Percentiles rank a stretch among this genome's conserved stretches.
phyloP scores from a whole-genome alignment of 768 basidiomycete genomes.

The Calocybe cyanea region DNA sequence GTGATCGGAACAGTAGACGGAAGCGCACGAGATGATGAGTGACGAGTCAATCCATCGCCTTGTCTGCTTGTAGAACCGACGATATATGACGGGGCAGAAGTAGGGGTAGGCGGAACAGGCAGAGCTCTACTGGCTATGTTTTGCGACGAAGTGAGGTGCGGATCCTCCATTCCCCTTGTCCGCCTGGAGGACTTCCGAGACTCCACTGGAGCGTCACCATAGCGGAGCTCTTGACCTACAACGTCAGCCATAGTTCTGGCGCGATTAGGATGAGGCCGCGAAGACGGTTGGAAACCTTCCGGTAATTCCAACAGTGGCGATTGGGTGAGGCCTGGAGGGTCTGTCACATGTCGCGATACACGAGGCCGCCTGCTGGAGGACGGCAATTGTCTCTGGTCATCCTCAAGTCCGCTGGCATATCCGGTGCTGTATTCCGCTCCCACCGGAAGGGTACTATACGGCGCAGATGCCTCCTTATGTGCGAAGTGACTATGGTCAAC shows the following conservation, averaged over 20 bases:
- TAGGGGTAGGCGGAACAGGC: neutral
- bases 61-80: neutral
- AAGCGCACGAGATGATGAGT: too few relatives aligned
- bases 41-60: neutral
- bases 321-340: neutral
- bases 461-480: neutral
- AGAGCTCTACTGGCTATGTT: neutral
- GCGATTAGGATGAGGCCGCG: too few relatives aligned
- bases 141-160: neutral
- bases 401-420: conserved; percentile 22
- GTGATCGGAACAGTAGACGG: neutral
- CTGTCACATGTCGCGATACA: neutral
- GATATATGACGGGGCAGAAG: neutral
- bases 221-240: too few relatives aligned
- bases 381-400: conserved; percentile 16
- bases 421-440: conserved; percentile 20
- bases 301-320: neutral
- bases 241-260: neutral
- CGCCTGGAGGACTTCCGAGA: neutral
- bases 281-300: neutral
- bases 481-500: neutral
- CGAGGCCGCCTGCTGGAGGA: neutral
- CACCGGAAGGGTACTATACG: conserved; percentile 21
- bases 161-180: conserved; percentile 3
- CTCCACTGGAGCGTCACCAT: neutral